Percentiles rank a stretch among this genome's conserved stretches.
phyloP scores from a whole-genome alignment of 179 eudicot species.

The Camellia oleifera region DNA sequence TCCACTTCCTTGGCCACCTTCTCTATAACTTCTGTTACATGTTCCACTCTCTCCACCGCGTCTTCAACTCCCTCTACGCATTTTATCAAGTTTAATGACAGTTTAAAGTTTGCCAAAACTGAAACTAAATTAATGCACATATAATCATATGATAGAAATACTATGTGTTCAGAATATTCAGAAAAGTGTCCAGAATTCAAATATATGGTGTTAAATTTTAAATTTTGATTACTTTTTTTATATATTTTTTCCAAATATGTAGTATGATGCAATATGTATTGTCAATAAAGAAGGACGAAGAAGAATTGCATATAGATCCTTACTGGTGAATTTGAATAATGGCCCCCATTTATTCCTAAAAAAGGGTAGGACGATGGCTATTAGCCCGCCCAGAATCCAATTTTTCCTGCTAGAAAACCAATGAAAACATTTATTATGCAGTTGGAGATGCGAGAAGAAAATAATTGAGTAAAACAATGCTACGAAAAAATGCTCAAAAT shows the following conservation, averaged over 20 bases:
- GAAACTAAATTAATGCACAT: not conserved
- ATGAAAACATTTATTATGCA: not conserved
- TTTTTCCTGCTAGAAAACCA: slow-evolving; percentile 35
- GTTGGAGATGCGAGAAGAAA: not conserved
- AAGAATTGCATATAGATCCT: not conserved
- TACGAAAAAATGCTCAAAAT: not conserved
- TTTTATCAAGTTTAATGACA: too few relatives aligned
- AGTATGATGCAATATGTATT: too few relatives aligned
- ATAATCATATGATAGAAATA: not conserved
- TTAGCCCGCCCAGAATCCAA: slow-evolving; percentile 49
- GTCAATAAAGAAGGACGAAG: not conserved
- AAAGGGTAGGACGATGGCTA: slow-evolving; percentile 42
- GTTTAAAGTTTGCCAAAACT: not conserved
- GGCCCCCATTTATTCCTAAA: slow-evolving; percentile 44
- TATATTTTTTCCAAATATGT: too few relatives aligned
- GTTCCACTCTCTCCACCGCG: slow-evolving; percentile 15
- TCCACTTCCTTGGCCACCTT: slow-evolving; percentile 19
- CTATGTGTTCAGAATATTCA: too few relatives aligned
- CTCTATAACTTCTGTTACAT: slow-evolving; percentile 7
- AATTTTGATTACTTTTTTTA: too few relatives aligned
- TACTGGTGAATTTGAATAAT: slow-evolving; percentile 44
- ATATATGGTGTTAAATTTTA: too few relatives aligned
- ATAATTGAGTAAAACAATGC: not conserved
- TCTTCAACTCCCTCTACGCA: slow-evolving; percentile 13
- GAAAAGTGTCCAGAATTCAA: too few relatives aligned